These are phyloP conservation scores for Xylaria sp. DNA, from an alignment of 495 filamentous ascomycete species.

Conservation along the genomic window DNA sequence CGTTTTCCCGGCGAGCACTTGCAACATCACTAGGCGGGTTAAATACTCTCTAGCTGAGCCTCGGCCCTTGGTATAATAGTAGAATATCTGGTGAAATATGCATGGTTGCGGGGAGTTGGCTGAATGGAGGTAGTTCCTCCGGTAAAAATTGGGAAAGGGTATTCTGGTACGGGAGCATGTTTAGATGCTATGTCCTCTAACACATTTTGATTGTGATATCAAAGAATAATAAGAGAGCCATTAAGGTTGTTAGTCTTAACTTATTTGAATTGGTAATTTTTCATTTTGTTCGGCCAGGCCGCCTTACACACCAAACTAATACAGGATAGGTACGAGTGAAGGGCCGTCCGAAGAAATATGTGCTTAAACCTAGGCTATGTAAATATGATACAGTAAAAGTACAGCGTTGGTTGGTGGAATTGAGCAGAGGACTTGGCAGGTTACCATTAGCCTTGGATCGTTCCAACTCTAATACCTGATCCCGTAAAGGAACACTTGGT, in stretches of 20 bases:
- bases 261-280: neutral
- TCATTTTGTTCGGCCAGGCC: neutral
- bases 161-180: neutral
- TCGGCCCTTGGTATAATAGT: conserved; percentile 7
- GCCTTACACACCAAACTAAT: neutral
- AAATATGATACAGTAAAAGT: neutral
- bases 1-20: neutral
- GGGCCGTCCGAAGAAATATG: neutral
- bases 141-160: neutral
- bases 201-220: neutral
- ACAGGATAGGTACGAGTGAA: neutral
- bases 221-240: neutral
- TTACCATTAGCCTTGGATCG: neutral
- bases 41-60: neutral
- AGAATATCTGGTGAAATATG: neutral
- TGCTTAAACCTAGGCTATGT: neutral
- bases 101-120: neutral
- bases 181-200: neutral
- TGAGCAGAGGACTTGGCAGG: conserved; percentile 3
- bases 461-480: neutral
- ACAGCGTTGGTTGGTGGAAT: neutral
- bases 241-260: neutral
- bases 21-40: neutral
- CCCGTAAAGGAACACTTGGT: neutral
- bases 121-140: conserved; percentile 15